phyloP scores from a whole-genome alignment of 495 filamentous ascomycete genomes.

The Haplographium delicatum region DNA sequence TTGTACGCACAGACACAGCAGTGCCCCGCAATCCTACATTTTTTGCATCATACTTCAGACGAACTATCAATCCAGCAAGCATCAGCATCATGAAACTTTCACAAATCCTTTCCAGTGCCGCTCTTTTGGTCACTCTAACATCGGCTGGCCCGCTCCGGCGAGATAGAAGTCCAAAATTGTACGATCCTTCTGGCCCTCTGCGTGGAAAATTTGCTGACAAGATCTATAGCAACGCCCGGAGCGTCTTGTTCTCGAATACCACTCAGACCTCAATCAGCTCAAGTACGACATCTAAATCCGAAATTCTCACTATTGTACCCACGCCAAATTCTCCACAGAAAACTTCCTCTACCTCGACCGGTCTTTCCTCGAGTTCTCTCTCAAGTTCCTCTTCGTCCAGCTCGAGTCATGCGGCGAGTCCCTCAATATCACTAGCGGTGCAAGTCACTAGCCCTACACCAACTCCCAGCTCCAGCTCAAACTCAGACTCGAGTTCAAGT shows the following conservation, averaged over 20 bases:
- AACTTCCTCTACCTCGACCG: background rate
- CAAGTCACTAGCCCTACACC: background rate
- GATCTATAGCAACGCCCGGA: conserved; percentile 7
- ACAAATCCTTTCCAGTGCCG: conserved; percentile 5
- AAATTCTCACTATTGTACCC: background rate
- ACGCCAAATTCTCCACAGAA: background rate
- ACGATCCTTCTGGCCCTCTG: background rate
- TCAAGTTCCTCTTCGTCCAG: background rate
- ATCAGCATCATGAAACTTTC: conserved; percentile 11
- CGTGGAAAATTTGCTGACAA: background rate
- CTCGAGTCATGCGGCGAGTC: background rate
- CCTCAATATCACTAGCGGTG: background rate
- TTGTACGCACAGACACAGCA: too few relatives aligned
- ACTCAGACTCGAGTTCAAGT: background rate
- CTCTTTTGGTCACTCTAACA: conserved; percentile 13
- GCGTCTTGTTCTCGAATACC: conserved; percentile 14
- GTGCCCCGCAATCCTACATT: too few relatives aligned
- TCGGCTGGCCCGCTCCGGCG: conserved; percentile 21
- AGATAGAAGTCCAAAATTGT: conserved; percentile 11
- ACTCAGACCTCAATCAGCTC: conserved; percentile 1
- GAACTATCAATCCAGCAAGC: background rate
- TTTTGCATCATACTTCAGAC: background rate
- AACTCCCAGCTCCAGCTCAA: background rate
- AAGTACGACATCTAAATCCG: background rate
- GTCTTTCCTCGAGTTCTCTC: background rate